phyloP scores from a whole-genome alignment of 192 early-diverging fungal species.

The Mortierella hygrophila region DNA sequence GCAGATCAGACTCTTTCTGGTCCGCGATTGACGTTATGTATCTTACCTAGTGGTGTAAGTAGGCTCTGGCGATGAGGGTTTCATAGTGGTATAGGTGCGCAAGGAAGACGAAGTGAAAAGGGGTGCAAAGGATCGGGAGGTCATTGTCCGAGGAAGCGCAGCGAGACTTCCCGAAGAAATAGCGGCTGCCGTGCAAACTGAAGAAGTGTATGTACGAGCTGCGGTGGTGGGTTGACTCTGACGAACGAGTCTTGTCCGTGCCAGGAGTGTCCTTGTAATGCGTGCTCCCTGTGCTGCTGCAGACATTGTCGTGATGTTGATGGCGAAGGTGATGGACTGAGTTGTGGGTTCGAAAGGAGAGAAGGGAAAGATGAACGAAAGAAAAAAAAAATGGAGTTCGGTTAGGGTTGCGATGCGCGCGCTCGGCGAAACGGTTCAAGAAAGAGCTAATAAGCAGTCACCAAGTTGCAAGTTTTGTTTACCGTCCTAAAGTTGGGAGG shows the following conservation, averaged over 20 bases:
- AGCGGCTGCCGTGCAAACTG: background rate
- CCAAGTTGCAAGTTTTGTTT: background rate
- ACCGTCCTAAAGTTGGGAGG: background rate
- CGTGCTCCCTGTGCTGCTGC: conserved; percentile 1
- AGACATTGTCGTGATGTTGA: conserved; percentile 8
- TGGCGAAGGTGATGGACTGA: background rate
- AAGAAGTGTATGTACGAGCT: background rate
- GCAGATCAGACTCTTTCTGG: background rate
- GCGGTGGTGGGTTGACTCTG: background rate
- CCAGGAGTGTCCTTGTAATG: background rate
- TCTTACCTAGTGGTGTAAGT: conserved; percentile 33
- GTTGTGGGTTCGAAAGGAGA: background rate
- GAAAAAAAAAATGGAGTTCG: too few species aligned
- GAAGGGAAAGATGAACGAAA: background rate
- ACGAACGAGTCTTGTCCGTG: background rate
- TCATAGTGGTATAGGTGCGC: conserved; percentile 11
- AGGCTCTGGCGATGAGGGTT: conserved; percentile 14
- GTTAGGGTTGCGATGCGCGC: background rate
- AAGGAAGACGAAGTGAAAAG: background rate
- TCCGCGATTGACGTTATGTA: background rate
- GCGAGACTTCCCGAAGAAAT: background rate
- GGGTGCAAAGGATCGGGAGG: background rate
- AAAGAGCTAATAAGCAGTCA: conserved; percentile 23
- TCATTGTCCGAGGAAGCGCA: background rate
- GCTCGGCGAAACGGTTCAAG: conserved; percentile 1